Base-by-base conservation (phyloP, 1,139 yeast species). In the Petasospora fabianii region DNA sequence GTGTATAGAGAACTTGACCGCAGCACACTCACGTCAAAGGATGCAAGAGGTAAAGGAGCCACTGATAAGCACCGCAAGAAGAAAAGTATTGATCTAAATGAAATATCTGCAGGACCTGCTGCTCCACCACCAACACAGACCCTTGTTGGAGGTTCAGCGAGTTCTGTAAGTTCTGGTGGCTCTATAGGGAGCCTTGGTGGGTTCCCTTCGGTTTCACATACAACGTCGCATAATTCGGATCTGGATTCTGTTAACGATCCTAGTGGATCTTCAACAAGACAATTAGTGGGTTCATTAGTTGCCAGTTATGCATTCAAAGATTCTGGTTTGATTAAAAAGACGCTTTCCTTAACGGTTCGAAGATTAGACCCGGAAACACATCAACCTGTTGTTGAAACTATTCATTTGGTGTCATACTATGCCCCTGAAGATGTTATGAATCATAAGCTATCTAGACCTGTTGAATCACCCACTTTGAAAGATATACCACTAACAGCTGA, bases 401-500 rank as follows among this genome's bases (percentile, higher is more conserved):
- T 84, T 41, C 96, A 90, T 56, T 62, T 88, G 39, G 79, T 88
- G 7, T 79, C 90, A 15, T 88, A 88, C 60, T 88, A 86, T 56
- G 69, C 74, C 39, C 81, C 87, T 0, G 75, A 77, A 32, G 96
- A 88, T 56, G 92, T 86, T 4, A 56, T 77, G 36, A 65, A 67
- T 30, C 80, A 81, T 8, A 66, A 65, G 36, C 64, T 88, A 39
- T 57, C 61, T 3, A 67, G 80, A 27, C 96, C 96, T 0, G 66
- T 77, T 7, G 75, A 75, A 34, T 63, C 74, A 6, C 59, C 68
- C 0, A 68, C 67, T 34, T 68, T 85, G 42, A 72, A 71, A 46
- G 71, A 76, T 45, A 52, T 78, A 1, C 61, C 59, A 15, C 69
- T 87, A 21, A 68, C 79, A n/a, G 67, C 68, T n/a, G 77, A 74